Base-by-base conservation (phyloP, 768 basidiomycete species). In the Imleria badia region DNA sequence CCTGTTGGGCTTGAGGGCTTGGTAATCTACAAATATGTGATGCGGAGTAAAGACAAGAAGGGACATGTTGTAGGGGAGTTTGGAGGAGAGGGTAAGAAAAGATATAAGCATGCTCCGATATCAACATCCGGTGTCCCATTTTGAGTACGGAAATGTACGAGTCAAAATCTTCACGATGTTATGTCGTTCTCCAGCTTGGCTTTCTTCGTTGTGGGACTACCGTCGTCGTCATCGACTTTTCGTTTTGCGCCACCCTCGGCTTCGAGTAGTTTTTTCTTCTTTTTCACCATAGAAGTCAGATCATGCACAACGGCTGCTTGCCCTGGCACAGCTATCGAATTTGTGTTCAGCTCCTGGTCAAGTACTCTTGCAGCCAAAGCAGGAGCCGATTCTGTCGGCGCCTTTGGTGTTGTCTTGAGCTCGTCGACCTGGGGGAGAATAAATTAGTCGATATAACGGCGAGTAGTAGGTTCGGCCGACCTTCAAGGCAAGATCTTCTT, bases 11-110 rank as follows among this genome's bases (percentile, higher is more conserved):
- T 98, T 48, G 92, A 98, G 60, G 94, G 94, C 2, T 76, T 97
- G 59, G 89, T 94, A 38, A 97, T 87, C 54, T 98, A 99, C 79
- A 98, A 98, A 75, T 99, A 98, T 72, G 84, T 94, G 77, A 73
- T 98, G 74, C 77, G 81, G 72, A 94, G 94, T 72, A 83, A 76
- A 61, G 85, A 75, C 45, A 77, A 76, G 42, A 76, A 72, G 46
- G 97, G 95, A 11, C 94, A 97, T 65, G 73, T 90, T n/a, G 92
- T 87, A 9, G 82, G 83, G 6, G 95, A 97, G 64, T 95, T 94
- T 70, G 93, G 90, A 15, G 90, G 84, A 3, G 74, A 76, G 42
- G 83, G 81, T 1, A 87, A 87, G 73, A 90, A 83, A 70, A 75
- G 73, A 62, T 98, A 84, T 67, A 90, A 84, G 68, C 91, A 93